phyloP scores from a whole-genome alignment of 2,329 filamentous ascomycete species.

The Piedraia hortae region DNA sequence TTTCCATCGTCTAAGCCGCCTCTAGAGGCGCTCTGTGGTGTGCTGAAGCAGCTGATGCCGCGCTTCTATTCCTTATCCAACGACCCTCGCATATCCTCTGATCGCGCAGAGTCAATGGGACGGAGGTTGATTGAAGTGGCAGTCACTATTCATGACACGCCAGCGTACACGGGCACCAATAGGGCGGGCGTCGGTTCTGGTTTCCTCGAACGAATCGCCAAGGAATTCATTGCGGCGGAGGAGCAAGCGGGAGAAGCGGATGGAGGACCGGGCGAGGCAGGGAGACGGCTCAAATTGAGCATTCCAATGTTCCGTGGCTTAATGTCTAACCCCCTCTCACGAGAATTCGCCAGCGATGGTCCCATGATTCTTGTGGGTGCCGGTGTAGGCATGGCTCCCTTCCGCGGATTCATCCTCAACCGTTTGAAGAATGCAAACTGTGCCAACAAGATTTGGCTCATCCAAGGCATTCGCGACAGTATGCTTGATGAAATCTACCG shows the following conservation, averaged over 20 bases:
- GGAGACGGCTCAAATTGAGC: conserved; percentile 30
- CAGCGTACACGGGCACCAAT: conserved; percentile 38
- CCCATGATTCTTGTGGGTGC: conserved; percentile 95
- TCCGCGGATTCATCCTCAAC: conserved; percentile 90
- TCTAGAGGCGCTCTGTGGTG: conserved; percentile 51
- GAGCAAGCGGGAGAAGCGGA: conserved; percentile 21
- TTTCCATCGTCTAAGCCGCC: conserved; percentile 83
- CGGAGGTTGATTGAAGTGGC: conserved; percentile 79
- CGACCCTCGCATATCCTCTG: conserved; percentile 60
- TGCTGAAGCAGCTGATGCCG: conserved; percentile 74
- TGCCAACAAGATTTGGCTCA: conserved; percentile 91
- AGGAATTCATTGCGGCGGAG: conserved; percentile 40
- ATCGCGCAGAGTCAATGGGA: conserved; percentile 37
- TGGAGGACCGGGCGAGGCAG: conserved; percentile 13
- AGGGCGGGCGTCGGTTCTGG: conserved; percentile 77
- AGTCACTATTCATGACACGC: conserved; percentile 76
- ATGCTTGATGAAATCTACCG: conserved; percentile 88
- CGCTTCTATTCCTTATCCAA: conserved; percentile 96
- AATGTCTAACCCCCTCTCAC: conserved; percentile 87
- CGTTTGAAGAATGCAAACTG: conserved; percentile 83
- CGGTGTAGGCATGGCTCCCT: conserved; percentile 86
- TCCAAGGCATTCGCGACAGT: conserved; percentile 82
- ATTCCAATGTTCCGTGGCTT: conserved; percentile 95
- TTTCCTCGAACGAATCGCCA: conserved; percentile 69
- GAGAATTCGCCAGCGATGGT: conserved; percentile 73